Evolutionary conservation across 495 filamentous ascomycete genomes (phyloP).

Genomic region (Glarea lozoyensis): DNA sequence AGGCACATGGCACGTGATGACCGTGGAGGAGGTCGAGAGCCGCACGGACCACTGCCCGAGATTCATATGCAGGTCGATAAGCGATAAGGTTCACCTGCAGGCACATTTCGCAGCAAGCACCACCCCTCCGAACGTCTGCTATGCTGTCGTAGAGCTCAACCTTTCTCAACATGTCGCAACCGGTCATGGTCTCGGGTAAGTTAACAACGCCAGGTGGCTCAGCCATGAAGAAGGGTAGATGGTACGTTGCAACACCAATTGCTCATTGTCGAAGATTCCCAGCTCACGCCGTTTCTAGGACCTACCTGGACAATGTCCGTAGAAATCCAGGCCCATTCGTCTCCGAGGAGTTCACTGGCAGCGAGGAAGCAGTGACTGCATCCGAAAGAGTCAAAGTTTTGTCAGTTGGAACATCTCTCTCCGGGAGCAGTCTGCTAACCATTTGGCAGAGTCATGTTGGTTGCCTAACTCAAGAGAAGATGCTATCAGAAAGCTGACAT

Average conservation of each 20-base stretch:
- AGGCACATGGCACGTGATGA: no score
- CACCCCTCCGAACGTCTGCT: slow-evolving; percentile 1
- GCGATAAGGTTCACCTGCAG: slow-evolving; percentile 5
- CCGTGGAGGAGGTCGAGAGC: no score
- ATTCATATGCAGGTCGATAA: slow-evolving; percentile 7
- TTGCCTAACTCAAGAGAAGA: slow-evolving; percentile 3
- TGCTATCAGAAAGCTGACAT: neutral
- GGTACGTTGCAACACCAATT: no score
- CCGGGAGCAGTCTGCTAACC: slow-evolving; percentile 1
- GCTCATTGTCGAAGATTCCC: no score
- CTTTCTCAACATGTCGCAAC: slow-evolving; percentile 18
- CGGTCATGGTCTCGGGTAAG: slow-evolving; percentile 22
- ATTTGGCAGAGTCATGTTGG: slow-evolving; percentile 22
- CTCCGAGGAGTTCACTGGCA: slow-evolving; percentile 57
- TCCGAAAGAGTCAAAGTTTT: slow-evolving; percentile 62
- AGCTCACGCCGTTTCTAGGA: slow-evolving; percentile 44
- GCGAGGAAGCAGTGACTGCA: slow-evolving; percentile 48
- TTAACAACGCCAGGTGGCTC: neutral
- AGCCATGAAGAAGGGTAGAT: neutral
- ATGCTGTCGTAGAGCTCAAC: neutral
- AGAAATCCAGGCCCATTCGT: slow-evolving; percentile 70
- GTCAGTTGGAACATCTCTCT: slow-evolving; percentile 30
- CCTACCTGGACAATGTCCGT: slow-evolving; percentile 71
- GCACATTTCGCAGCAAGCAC: neutral
- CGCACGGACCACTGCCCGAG: neutral